Conservation (phyloP, 768 basidiomycete genomes). For the Leccinum boreale region DNA sequence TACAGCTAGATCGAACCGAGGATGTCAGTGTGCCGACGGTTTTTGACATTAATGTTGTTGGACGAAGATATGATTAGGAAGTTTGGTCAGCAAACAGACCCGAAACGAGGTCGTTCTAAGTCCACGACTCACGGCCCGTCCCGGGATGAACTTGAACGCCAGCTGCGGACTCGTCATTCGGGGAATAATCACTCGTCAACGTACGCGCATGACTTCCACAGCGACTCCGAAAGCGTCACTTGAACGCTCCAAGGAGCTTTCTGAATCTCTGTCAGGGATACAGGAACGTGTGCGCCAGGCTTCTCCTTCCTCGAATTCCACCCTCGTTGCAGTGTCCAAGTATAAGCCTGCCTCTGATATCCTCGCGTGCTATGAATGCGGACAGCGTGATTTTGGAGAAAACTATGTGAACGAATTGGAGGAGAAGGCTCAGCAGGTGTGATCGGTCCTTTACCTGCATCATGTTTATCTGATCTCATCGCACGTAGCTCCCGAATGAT, state of each 20-base stretch:
- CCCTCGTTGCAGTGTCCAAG: constrained; percentile 89
- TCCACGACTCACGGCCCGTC: no score
- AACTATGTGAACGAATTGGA: constrained; percentile 95
- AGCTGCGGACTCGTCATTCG: neutral
- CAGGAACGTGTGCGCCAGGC: constrained; percentile 43
- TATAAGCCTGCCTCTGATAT: constrained; percentile 89
- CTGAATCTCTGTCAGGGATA: constrained; percentile 51
- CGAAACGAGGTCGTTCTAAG: neutral
- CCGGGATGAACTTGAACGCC: neutral
- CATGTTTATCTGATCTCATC: constrained; percentile 7
- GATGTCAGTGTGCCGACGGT: no score
- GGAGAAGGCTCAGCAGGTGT: constrained; percentile 75
- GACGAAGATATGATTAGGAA: neutral
- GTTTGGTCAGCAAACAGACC: neutral
- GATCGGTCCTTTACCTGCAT: constrained; percentile 16
- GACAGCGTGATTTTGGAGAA: constrained; percentile 93
- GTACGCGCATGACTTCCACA: constrained; percentile 21
- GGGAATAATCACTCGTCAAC: constrained; percentile 5
- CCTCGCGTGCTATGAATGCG: constrained; percentile 72
- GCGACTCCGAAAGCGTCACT: constrained; percentile 20
- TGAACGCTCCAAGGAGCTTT: constrained; percentile 53
- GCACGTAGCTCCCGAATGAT: constrained; percentile 69
- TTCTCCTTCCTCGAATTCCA: constrained; percentile 27
- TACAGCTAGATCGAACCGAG: no score
- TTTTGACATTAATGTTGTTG: no score